Conservation (phyloP, 345 rosid species). For the Melastoma malabathricum region DNA sequence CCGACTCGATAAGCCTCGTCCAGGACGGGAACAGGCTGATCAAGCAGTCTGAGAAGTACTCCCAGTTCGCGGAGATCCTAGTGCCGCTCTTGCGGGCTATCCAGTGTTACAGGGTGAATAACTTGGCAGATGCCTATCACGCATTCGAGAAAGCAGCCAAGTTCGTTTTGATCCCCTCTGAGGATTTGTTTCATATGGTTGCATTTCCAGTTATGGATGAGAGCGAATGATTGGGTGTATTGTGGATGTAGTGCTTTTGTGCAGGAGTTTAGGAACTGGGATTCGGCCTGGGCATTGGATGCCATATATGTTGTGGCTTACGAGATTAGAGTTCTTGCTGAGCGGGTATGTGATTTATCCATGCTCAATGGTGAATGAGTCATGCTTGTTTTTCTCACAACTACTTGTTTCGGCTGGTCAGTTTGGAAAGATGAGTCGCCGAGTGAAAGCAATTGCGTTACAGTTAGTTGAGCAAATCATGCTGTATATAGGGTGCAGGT, state of each 20-base stretch:
- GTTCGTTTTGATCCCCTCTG: constrained; percentile 15
- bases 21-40: constrained; percentile 71
- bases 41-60: constrained; percentile 61
- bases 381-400: too few relatives aligned
- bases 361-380: not conserved
- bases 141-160: constrained; percentile 79
- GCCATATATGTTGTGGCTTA: constrained; percentile 73
- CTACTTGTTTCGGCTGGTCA: too few relatives aligned
- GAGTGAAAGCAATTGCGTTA: too few relatives aligned
- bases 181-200: constrained; percentile 1
- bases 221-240: not conserved
- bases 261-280: constrained; percentile 99
- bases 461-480: too few relatives aligned
- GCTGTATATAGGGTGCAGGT: too few relatives aligned
- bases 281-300: constrained; percentile 91
- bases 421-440: too few relatives aligned
- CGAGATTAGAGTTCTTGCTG: constrained; percentile 90
- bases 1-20: constrained; percentile 63
- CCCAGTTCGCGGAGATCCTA: constrained; percentile 54
- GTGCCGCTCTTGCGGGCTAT: constrained; percentile 62
- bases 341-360: constrained; percentile 38
- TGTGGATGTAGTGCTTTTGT: constrained; percentile 47
- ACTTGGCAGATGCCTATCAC: constrained; percentile 60
- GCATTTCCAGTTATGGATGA: not conserved
- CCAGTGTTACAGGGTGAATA: constrained; percentile 53